phyloP scores from a whole-genome alignment of 1,284 basidiomycete species.

The Papiliotrema laurentii region DNA sequence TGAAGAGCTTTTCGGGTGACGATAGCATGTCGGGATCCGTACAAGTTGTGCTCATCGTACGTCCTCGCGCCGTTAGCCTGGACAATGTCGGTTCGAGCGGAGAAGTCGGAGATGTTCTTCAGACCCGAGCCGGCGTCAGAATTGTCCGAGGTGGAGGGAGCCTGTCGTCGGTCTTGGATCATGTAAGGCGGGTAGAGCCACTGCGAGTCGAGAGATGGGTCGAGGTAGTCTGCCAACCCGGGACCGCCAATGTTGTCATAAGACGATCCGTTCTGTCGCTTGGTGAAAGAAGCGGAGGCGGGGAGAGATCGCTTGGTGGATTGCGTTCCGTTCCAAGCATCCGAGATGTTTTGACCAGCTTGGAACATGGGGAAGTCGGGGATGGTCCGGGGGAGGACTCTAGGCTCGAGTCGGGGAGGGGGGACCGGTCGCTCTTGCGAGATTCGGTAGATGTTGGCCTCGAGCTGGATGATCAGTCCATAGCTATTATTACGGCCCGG shows the following conservation, averaged over 20 bases:
- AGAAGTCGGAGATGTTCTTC: constrained; percentile 30
- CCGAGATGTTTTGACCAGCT: constrained; percentile 21
- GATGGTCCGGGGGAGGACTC: constrained; percentile 12
- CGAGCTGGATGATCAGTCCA: constrained; percentile 9
- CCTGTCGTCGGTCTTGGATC: constrained; percentile 19
- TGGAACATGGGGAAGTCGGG: constrained; percentile 11
- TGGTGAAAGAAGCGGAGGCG: neutral
- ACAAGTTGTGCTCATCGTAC: constrained; percentile 63
- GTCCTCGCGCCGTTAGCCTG: constrained; percentile 62
- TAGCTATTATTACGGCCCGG: neutral
- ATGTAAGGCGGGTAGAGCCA: constrained; percentile 29
- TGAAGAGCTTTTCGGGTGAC: constrained; percentile 61
- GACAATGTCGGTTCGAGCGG: constrained; percentile 51
- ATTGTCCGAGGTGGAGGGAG: constrained; percentile 13
- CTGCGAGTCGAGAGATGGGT: constrained; percentile 16
- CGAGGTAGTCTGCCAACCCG: constrained; percentile 16
- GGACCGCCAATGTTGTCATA: constrained; percentile 1
- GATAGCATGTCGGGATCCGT: constrained; percentile 66
- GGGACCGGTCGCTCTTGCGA: constrained; percentile 15
- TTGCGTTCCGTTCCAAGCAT: neutral
- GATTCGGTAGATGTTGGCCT: constrained; percentile 23
- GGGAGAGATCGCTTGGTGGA: neutral
- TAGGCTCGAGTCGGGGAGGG: constrained; percentile 10
- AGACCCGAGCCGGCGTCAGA: constrained; percentile 11
- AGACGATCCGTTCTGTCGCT: neutral